phyloP scores from a whole-genome alignment of 2,329 filamentous ascomycete species.

The Exophiala calicioides region DNA sequence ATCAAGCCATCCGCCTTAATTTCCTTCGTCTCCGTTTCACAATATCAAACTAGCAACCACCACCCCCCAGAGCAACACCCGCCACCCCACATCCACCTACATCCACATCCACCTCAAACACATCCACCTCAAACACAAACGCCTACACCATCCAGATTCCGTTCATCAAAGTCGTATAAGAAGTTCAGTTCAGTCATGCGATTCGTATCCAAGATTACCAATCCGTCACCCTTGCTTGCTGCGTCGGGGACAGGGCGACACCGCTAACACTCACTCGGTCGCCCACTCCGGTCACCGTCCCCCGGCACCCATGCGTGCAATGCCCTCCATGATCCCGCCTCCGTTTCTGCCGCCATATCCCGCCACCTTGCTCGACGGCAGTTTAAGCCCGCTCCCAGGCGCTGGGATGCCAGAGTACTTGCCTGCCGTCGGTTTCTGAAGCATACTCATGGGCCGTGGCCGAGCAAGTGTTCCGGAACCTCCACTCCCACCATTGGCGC shows the following conservation, averaged over 20 bases:
- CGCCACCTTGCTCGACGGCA: conserved; percentile 26
- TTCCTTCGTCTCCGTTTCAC: not conserved
- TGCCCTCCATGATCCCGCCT: conserved; percentile 35
- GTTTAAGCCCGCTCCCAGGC: conserved; percentile 30
- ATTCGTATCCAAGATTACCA: conserved; percentile 16
- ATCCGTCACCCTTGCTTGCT: not conserved
- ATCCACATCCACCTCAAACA: not conserved
- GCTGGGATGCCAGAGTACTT: conserved; percentile 31
- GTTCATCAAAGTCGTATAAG: conserved; percentile 16
- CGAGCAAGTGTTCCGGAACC: conserved; percentile 11
- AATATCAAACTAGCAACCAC: no score
- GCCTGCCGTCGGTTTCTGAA: conserved; percentile 27
- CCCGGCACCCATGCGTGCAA: conserved; percentile 36
- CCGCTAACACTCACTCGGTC: not conserved
- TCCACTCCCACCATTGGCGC: conserved; percentile 17
- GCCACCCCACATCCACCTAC: not conserved
- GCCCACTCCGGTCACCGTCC: conserved; percentile 16
- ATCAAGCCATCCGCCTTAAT: not conserved
- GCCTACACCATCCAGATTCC: conserved; percentile 5
- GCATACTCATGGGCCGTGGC: conserved; percentile 31
- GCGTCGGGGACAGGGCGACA: not conserved
- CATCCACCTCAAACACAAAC: conserved; percentile 11
- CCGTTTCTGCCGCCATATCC: conserved; percentile 28
- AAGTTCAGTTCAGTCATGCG: conserved; percentile 13
- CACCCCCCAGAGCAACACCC: no score